Conservation (phyloP, 805 yeast species). For the Ogataea trehaloabstinens region DNA sequence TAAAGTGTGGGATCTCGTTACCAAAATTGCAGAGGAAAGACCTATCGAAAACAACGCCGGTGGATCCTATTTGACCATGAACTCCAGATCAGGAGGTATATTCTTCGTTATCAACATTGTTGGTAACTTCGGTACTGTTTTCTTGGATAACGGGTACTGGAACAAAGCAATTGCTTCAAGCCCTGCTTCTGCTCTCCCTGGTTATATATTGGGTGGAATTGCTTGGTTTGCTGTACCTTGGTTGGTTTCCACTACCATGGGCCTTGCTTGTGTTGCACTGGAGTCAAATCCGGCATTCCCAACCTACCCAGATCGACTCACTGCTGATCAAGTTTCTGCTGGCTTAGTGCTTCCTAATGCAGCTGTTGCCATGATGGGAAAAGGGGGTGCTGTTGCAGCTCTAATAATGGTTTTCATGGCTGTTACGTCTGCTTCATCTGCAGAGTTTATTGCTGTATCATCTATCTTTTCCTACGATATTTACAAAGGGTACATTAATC, state of each 20-base stretch:
- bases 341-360: slow-evolving; percentile 79
- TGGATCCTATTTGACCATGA: slow-evolving; percentile 88
- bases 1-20: slow-evolving; percentile 70
- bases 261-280: slow-evolving; percentile 76
- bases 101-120: slow-evolving; percentile 85
- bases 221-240: slow-evolving; percentile 93
- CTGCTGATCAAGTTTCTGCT: slow-evolving; percentile 69
- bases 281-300: slow-evolving; percentile 74
- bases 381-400: slow-evolving; percentile 84
- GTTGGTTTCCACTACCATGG: slow-evolving; percentile 79
- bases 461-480: slow-evolving; percentile 84
- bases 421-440: slow-evolving; percentile 88
- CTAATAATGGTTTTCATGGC: slow-evolving; percentile 85
- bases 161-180: slow-evolving; percentile 49
- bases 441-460: slow-evolving; percentile 86
- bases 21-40: slow-evolving; percentile 51
- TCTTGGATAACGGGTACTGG: slow-evolving; percentile 29
- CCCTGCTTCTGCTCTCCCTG: slow-evolving; percentile 83
- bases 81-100: slow-evolving; percentile 81
- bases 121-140: slow-evolving; percentile 55
- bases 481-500: slow-evolving; percentile 77
- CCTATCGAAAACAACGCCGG: slow-evolving; percentile 80
- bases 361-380: slow-evolving; percentile 81
- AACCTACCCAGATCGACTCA: slow-evolving; percentile 67
- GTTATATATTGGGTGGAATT: slow-evolving; percentile 83